These are phyloP conservation scores for Galium porrigens DNA, from an alignment of 305 asterid genomes.

Conservation along the genomic window DNA sequence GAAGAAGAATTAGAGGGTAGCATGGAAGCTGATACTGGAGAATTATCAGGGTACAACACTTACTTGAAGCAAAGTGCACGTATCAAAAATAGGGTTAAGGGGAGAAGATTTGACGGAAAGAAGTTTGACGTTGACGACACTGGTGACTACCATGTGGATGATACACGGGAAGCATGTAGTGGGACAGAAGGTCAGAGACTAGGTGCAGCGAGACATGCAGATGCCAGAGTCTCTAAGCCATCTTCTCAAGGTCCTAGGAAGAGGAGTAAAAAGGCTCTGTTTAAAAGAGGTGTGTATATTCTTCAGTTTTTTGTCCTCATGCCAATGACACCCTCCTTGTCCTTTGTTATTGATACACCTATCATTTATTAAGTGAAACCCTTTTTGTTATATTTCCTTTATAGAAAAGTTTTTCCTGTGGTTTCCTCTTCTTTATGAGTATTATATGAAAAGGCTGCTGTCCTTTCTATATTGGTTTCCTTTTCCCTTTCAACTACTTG, in stretches of 20 bases:
- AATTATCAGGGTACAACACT: slow-evolving; percentile 39
- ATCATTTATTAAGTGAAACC: neutral
- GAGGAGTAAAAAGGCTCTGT: slow-evolving; percentile 58
- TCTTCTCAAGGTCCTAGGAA: slow-evolving; percentile 38
- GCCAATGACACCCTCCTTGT: neutral
- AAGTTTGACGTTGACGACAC: slow-evolving; percentile 34
- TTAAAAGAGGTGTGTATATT: slow-evolving; percentile 39
- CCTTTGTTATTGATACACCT: neutral
- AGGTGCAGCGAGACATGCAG: slow-evolving; percentile 29
- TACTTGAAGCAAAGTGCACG: slow-evolving; percentile 27
- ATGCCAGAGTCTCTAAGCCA: slow-evolving; percentile 30
- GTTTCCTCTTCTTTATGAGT: neutral
- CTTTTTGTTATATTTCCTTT: neutral
- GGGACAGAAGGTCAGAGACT: slow-evolving; percentile 62
- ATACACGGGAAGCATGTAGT: slow-evolving; percentile 67
- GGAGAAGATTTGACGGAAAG: slow-evolving; percentile 27
- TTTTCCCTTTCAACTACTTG: neutral
- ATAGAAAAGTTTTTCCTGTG: neutral
- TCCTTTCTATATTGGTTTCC: neutral
- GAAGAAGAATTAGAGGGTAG: slow-evolving; percentile 81
- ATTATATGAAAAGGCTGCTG: slow-evolving; percentile 4
- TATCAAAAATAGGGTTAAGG: slow-evolving; percentile 28
- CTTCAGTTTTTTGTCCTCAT: slow-evolving; percentile 13
- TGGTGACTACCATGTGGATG: slow-evolving; percentile 39
- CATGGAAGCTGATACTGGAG: slow-evolving; percentile 80